Percentiles rank a stretch among this genome's conserved stretches.
phyloP scores from a whole-genome alignment of 2,329 filamentous ascomycete species.

The Didymosphaeria variabile region DNA sequence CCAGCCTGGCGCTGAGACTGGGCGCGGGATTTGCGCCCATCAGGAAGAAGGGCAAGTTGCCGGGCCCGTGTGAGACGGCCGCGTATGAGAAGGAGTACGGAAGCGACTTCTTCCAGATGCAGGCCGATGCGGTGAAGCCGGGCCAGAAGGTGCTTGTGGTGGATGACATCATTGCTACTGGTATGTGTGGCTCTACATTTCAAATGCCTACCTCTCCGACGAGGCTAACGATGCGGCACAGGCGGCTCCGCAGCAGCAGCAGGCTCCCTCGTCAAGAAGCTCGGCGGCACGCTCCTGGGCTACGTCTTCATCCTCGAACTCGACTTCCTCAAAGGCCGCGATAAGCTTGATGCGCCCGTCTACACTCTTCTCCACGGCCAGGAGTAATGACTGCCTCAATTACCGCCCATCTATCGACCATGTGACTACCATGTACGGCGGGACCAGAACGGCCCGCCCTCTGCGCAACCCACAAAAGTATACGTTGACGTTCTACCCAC shows the following conservation, averaged over 20 bases:
- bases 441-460: neutral
- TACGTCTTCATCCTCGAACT: constrained; percentile 97
- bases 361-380: constrained; percentile 81
- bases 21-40: constrained; percentile 91
- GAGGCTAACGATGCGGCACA: constrained; percentile 49
- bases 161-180: constrained; percentile 98
- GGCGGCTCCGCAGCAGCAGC: constrained; percentile 92
- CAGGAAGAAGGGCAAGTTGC: constrained; percentile 94
- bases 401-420: neutral
- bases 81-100: constrained; percentile 96
- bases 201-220: neutral
- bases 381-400: constrained; percentile 43
- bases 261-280: constrained; percentile 83
- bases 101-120: constrained; percentile 94
- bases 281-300: constrained; percentile 85
- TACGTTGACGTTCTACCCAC: neutral
- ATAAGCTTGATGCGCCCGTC: constrained; percentile 85
- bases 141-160: constrained; percentile 93
- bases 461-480: constrained; percentile 6
- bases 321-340: constrained; percentile 88
- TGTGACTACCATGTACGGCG: neutral
- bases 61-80: constrained; percentile 85
- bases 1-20: constrained; percentile 82
- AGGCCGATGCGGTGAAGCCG: constrained; percentile 81
- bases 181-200: constrained; percentile 62